Base-by-base conservation (phyloP, 2,329 filamentous ascomycete genomes). In the Monosporascus sp. region DNA sequence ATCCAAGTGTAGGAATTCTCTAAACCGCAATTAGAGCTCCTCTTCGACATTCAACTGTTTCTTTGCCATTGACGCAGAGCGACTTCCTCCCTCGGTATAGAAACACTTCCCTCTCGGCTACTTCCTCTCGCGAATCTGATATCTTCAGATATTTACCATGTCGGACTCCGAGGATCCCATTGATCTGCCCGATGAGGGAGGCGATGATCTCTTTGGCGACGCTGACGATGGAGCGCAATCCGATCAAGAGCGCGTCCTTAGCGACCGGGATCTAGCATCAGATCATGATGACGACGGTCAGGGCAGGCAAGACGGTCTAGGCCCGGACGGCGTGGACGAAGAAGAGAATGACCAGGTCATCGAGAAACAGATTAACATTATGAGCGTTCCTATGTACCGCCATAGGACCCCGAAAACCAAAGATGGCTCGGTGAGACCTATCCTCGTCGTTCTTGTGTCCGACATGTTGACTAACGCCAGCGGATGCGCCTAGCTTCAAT, bases 331-430 rank as follows among this genome's bases (percentile, higher is more conserved):
- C 11, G 72, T 74, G 31, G 73, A 75, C n/a, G 74, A 77, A 45
- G 73, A 77, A 6, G 71, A 70, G 48, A 70, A 72, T 51, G 72
- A 76, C 52, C 74, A 73, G 61, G 78, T 76, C 20, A 74, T 76
- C 56, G 74, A 82, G 59, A 80, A 79, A 59, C 31, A 35, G 31
- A 35, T 35, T 35, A 74, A 82, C 50, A 78, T 88, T 50, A 79
- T 84, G 72, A 83, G 85, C 50, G 75, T 86, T 47, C 80, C 82
- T 47, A 73, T 90, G 47, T 85, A 81, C 62, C 80, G 88, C 46
- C 89, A 92, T 67, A 78, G 82, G 49, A 74, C 86, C 15, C 89
- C 89, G 15, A 86, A 87, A 64, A 80, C 87, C 38, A 84, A 80
- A 58, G 86, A 91, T 65, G 85, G 85, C 64, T 81, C 83, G 68